These are phyloP conservation scores for Haematococcus sp. DNA, from an alignment of 139 green algal genomes.

Conservation along the genomic window DNA sequence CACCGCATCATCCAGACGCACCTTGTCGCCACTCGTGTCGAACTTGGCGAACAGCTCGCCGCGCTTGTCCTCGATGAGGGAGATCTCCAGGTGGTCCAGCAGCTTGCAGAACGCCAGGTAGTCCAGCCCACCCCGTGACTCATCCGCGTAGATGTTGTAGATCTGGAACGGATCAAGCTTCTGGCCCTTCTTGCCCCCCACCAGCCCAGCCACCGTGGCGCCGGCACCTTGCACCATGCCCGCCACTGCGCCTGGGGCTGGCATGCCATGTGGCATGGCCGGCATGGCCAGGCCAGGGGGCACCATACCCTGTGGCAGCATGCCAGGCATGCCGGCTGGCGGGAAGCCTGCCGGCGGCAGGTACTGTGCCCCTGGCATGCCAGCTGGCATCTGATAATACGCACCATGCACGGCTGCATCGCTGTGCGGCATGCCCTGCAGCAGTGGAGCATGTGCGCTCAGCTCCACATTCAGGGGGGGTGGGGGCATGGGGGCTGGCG, in stretches of 20 bases:
- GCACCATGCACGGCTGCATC: too few species aligned
- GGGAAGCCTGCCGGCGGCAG: not conserved
- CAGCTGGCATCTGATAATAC: not conserved
- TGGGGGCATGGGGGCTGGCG: too few species aligned
- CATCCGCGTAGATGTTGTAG: constrained; percentile 22
- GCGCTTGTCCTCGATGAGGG: constrained; percentile 35
- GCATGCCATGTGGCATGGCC: not conserved
- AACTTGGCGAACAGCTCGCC: constrained; percentile 39
- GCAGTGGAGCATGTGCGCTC: too few species aligned
- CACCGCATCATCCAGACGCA: too few species aligned
- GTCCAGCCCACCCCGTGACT: constrained; percentile 8
- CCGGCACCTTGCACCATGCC: not conserved
- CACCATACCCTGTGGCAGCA: not conserved
- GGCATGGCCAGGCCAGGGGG: not conserved
- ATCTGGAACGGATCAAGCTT: constrained; percentile 23
- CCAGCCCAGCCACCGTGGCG: not conserved
- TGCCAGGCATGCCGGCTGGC: not conserved
- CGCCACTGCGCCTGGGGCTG: not conserved
- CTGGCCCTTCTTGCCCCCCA: not conserved
- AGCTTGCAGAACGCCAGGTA: constrained; percentile 29
- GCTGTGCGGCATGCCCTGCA: too few species aligned
- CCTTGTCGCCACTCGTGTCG: constrained; percentile 18
- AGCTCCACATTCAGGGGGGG: too few species aligned
- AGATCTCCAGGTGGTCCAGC: constrained; percentile 44
- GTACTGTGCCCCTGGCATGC: not conserved